These are phyloP conservation scores for Gossypium schwendimanii DNA, from an alignment of 441 rosid genomes.

Conservation along the genomic window DNA sequence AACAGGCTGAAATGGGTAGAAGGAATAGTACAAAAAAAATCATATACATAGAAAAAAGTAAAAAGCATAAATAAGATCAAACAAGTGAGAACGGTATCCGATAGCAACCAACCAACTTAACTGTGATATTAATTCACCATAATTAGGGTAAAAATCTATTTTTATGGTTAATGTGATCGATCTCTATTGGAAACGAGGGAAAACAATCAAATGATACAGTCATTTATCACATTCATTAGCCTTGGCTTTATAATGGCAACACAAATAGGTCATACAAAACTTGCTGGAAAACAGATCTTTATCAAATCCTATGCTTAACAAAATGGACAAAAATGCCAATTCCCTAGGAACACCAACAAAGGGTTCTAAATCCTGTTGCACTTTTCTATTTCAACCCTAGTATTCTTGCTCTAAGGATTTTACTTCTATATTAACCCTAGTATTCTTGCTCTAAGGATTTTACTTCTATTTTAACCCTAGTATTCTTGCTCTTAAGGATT, in stretches of 20 bases:
- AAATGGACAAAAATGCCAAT: background rate
- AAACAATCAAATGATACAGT: background rate
- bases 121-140: background rate
- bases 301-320: background rate
- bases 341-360: background rate
- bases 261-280: background rate
- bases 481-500: background rate
- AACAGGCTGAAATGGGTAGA: slow-evolving; percentile 58
- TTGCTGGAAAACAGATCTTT: background rate
- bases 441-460: background rate
- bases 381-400: background rate
- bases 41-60: background rate
- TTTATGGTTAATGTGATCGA: background rate
- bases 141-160: background rate
- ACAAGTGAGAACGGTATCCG: background rate
- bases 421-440: background rate
- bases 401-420: background rate
- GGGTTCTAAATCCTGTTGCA: background rate
- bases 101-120: background rate
- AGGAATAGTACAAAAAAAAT: slow-evolving; percentile 1
- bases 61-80: background rate
- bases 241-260: background rate
- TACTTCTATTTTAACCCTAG: too few relatives aligned
- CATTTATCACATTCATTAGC: background rate
- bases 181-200: background rate